A percentile compares a stretch with the other conserved stretches of the same genome.
These are phyloP conservation scores for Fragaria iinumae DNA, from an alignment of 306 rosid species.

Conservation along the genomic window DNA sequence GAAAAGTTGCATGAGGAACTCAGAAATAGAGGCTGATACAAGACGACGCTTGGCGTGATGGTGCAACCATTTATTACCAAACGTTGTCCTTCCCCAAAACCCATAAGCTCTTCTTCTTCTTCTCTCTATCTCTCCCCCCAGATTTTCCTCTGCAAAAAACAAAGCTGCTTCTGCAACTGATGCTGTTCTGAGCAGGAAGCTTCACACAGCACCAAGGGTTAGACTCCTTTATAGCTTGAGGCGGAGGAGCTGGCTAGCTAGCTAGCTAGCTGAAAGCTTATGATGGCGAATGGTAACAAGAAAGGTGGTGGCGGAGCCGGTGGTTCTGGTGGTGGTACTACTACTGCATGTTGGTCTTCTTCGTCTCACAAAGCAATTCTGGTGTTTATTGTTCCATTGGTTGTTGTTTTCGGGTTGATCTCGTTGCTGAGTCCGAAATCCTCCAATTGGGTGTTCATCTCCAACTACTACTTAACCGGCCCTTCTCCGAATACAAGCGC, in stretches of 20 bases:
- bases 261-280: background rate
- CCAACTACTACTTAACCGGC: slow-evolving; percentile 1
- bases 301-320: background rate
- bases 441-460: slow-evolving; percentile 30
- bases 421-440: slow-evolving; percentile 50
- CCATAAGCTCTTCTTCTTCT: background rate
- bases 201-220: background rate
- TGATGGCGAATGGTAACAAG: background rate
- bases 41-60: slow-evolving; percentile 58
- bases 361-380: slow-evolving; percentile 38
- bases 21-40: slow-evolving; percentile 31
- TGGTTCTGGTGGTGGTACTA: background rate
- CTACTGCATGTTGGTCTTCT: slow-evolving; percentile 22
- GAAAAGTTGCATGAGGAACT: slow-evolving; percentile 66
- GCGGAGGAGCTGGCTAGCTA: background rate
- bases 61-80: slow-evolving; percentile 57
- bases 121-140: background rate
- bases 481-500: slow-evolving; percentile 11
- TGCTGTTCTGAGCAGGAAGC: background rate
- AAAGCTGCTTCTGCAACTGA: background rate
- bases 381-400: slow-evolving; percentile 49
- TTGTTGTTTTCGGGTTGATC: slow-evolving; percentile 51
- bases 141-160: slow-evolving; percentile 1
- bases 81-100: slow-evolving; percentile 13
- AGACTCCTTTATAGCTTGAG: background rate